Evolutionary conservation across 106 monocot species (phyloP).

Genomic region (Dendrobium chrysotoxum): DNA sequence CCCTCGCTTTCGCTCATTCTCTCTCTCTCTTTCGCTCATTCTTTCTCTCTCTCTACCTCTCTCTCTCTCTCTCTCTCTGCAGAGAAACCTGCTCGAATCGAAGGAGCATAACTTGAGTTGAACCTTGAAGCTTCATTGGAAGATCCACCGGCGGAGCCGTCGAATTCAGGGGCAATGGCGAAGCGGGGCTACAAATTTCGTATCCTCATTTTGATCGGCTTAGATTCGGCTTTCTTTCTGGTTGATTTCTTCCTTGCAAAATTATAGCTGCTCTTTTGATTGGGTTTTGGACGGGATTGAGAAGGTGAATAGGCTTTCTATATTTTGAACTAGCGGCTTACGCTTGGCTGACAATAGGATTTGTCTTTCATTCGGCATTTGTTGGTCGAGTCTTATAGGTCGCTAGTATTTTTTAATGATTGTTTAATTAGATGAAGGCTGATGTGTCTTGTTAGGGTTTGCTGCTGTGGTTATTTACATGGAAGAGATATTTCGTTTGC

Average conservation of each 20-base stretch:
- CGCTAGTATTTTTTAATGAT: not conserved
- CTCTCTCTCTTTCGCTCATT: not conserved
- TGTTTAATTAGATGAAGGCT: not conserved
- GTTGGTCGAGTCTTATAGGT: not conserved
- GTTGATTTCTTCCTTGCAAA: not conserved
- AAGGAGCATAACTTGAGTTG: not conserved
- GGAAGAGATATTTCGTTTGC: not conserved
- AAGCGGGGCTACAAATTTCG: constrained; percentile 67
- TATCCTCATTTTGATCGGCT: constrained; percentile 35
- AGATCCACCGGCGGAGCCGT: not conserved
- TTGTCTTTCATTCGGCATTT: not conserved
- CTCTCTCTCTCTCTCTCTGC: not conserved
- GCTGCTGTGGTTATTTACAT: not conserved
- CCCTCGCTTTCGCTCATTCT: not conserved
- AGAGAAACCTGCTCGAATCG: not conserved
- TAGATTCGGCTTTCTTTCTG: not conserved
- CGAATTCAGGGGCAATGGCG: constrained; percentile 21
- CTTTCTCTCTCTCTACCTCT: not conserved
- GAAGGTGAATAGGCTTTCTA: not conserved
- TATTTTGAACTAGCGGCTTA: not conserved
- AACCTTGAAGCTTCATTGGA: not conserved
- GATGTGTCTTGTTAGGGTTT: not conserved
- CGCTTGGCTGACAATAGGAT: not conserved
- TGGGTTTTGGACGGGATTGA: not conserved
- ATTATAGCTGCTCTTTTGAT: not conserved